Evolutionary conservation across 768 basidiomycete genomes (phyloP).

Genomic region (Xerocomellus amylosporus): DNA sequence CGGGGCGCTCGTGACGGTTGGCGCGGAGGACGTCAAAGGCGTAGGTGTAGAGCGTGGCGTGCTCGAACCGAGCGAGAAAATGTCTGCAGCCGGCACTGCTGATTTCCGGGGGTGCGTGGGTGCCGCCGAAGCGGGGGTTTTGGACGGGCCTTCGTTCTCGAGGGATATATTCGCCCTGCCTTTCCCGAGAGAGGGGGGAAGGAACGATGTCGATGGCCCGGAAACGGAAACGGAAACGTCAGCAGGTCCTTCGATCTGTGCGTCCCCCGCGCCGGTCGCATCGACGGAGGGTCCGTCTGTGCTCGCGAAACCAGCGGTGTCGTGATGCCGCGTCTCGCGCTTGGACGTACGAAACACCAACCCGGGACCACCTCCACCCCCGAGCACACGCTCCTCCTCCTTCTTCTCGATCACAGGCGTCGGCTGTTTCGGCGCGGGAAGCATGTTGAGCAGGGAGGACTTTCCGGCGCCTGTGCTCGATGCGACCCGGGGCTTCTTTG

Average conservation of each 20-base stretch:
- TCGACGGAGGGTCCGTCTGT: constrained; percentile 22
- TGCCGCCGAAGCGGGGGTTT: constrained; percentile 3
- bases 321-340: constrained; percentile 5
- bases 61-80: constrained; percentile 67
- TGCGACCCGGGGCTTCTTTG: constrained; percentile 56
- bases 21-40: background rate
- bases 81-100: constrained; percentile 48
- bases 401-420: constrained; percentile 36
- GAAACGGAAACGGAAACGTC: too few relatives aligned
- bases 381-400: constrained; percentile 57
- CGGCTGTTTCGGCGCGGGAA: constrained; percentile 67
- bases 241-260: background rate
- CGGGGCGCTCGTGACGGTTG: constrained; percentile 37
- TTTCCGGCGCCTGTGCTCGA: constrained; percentile 48
- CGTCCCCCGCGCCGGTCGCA: constrained; percentile 10
- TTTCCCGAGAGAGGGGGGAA: constrained; percentile 57
- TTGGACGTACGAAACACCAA: constrained; percentile 52
- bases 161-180: constrained; percentile 58
- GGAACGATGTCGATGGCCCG: constrained; percentile 44
- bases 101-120: constrained; percentile 11
- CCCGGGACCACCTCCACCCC: constrained; percentile 58
- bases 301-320: constrained; percentile 21
- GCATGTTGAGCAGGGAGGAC: constrained; percentile 68
- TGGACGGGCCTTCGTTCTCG: constrained; percentile 35
- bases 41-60: background rate